Evolutionary conservation across 176 grass and related monocot species (phyloP), one percentile per base, ranked within the genome.

Genomic region (Guadua angustifolia): DNA sequence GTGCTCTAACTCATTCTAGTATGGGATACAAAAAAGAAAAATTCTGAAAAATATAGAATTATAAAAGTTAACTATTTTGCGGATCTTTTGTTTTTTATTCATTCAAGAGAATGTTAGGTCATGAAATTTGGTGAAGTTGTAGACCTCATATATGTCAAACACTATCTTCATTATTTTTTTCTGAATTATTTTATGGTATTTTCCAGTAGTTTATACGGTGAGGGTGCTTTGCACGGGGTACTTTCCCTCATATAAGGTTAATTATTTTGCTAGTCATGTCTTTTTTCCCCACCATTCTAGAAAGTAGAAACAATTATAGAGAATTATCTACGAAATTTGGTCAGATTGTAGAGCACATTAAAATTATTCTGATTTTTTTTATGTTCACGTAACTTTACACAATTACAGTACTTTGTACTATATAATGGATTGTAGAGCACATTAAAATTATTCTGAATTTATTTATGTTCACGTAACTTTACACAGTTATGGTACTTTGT

Each of bases 41-140:
- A 22, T 42, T 60, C 11, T 69, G 8, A 42, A 69, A 21, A 46
- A 38, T 36, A 55, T 12, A 9, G 40, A 67, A 18, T 22, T 14
- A 39, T 24, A 11, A 22, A 14, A 24, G 7, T 61, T 43, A 42
- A 75, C 24, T 58, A 16, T 82, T 53, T 82, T 38, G 19, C 21
- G n/a, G 3, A 76, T 59, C 26, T 57, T 38, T 7, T 21, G 49
- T n/a, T 15, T 1, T 66, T 15, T 17, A 77, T 58, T 26, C 44
- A 29, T 75, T 38, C 39, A 76, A 61, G 62, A 69, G 47, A 75
- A 75, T 82, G 17, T 64, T 71, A 62, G 69, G 21, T 52, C 46
- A 44, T 0, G 6, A 44, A 53, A 42, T 24, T 64, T 67, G 13
- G 53, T 77, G 24, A 26, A 68, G 10, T 26, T 56, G 36, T 58